These are phyloP conservation scores for Escallonia herrerae DNA, from an alignment of 129 eudicot genomes.

Conservation along the genomic window DNA sequence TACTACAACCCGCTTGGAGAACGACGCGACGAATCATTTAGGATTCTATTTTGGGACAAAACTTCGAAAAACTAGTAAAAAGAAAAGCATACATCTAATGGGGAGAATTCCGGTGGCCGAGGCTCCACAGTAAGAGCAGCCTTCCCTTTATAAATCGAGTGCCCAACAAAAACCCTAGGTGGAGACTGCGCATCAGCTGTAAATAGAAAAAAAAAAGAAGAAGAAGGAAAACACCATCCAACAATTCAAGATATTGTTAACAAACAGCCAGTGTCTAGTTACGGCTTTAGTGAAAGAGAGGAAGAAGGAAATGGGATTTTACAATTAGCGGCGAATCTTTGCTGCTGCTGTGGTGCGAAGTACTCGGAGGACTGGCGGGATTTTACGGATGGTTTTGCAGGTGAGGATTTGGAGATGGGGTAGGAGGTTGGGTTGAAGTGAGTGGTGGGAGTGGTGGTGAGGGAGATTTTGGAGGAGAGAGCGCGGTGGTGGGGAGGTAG, in stretches of 20 bases:
- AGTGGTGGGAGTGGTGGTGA: slow-evolving; percentile 9
- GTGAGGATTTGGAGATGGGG: slow-evolving; percentile 11
- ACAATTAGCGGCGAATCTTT: neutral
- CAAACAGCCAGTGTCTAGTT: neutral
- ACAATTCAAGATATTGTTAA: neutral
- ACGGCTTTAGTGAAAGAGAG: neutral
- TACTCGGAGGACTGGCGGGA: neutral
- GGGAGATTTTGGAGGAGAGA: neutral
- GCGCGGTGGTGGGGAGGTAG: slow-evolving; percentile 19
- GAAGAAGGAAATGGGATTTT: neutral
- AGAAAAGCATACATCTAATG: slow-evolving; percentile 52
- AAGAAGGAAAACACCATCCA: neutral
- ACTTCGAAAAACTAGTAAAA: no score
- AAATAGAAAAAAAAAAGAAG: neutral
- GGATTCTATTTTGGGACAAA: no score
- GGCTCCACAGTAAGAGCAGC: slow-evolving; percentile 85
- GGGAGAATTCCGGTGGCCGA: slow-evolving; percentile 68
- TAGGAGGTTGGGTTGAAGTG: slow-evolving; percentile 11
- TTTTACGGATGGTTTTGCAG: neutral
- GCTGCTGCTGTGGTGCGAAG: neutral
- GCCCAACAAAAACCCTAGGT: slow-evolving; percentile 73
- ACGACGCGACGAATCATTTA: no score
- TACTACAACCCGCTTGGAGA: no score
- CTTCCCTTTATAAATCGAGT: slow-evolving; percentile 79
- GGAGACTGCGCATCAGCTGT: slow-evolving; percentile 13